phyloP scores from a whole-genome alignment of 2,329 filamentous ascomycete species.

The Aspergillus piperis region DNA sequence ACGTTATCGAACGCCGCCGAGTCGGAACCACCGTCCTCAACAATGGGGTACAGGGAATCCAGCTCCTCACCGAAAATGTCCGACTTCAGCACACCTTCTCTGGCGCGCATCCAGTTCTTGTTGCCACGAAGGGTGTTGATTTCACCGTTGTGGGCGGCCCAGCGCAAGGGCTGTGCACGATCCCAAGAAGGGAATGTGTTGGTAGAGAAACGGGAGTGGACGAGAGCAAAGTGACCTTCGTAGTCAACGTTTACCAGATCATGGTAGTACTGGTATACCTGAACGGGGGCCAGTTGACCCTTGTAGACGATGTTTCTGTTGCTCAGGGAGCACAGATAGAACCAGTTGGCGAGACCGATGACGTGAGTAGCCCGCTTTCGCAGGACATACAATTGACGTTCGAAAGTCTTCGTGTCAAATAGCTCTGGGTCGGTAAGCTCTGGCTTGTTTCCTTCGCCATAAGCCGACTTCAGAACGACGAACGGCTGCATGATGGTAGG shows the following conservation, averaged over 20 bases:
- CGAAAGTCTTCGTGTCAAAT: constrained; percentile 84
- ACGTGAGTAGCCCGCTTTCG: constrained; percentile 94
- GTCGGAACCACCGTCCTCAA: constrained; percentile 95
- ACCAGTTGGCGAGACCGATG: constrained; percentile 96
- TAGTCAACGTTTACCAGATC: constrained; percentile 96
- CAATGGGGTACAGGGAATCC: constrained; percentile 86
- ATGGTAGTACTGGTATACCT: constrained; percentile 98
- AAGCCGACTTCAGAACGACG: constrained; percentile 81
- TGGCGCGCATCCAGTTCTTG: constrained; percentile 99
- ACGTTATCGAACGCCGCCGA: constrained; percentile 98
- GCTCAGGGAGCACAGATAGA: constrained; percentile 93
- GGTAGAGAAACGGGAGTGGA: constrained; percentile 96
- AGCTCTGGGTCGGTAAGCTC: constrained; percentile 73
- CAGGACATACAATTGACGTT: constrained; percentile 89
- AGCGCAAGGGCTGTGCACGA: constrained; percentile 90
- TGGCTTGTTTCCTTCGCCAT: constrained; percentile 78
- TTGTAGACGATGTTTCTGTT: constrained; percentile 99
- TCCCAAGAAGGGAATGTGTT: constrained; percentile 99
- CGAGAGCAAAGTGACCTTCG: constrained; percentile 93
- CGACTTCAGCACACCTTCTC: constrained; percentile 92
- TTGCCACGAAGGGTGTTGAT: constrained; percentile 97
- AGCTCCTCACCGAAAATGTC: constrained; percentile 90
- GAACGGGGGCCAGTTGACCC: constrained; percentile 87
- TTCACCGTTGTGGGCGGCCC: constrained; percentile 98
- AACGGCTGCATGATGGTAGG: constrained; percentile 95